phyloP scores from a whole-genome alignment of 305 asterid genomes.

The Rubia peregrina region DNA sequence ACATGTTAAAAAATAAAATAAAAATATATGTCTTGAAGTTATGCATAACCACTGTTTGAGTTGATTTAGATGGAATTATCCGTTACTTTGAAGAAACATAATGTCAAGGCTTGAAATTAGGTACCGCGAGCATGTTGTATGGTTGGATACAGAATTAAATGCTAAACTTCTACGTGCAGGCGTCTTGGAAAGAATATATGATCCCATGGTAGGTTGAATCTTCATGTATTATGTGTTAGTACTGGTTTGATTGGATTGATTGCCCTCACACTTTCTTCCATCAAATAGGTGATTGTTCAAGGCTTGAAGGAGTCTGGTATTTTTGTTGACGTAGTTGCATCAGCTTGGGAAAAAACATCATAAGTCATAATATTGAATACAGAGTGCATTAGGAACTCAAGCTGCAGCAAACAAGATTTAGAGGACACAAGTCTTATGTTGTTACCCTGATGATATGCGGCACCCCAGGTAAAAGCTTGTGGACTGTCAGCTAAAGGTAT shows the following conservation, averaged over 20 bases:
- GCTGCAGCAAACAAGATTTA: constrained; percentile 16
- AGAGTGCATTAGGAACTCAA: constrained; percentile 16
- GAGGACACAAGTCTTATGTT: constrained; percentile 12
- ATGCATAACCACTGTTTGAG: neutral
- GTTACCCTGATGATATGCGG: constrained; percentile 3
- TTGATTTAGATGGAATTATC: neutral
- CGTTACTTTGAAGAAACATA: neutral
- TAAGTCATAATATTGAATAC: neutral
- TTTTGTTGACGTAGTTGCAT: constrained; percentile 25
- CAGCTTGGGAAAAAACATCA: constrained; percentile 13
- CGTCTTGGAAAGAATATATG: constrained; percentile 27
- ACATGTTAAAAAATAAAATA: too few species aligned
- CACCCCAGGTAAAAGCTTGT: neutral
- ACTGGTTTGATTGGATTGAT: neutral
- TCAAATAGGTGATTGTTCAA: constrained; percentile 32
- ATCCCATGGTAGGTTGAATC: constrained; percentile 33
- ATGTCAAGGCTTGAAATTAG: constrained; percentile 14
- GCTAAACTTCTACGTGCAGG: constrained; percentile 30
- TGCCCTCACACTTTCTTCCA: neutral
- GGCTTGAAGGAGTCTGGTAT: constrained; percentile 39
- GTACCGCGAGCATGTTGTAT: constrained; percentile 38
- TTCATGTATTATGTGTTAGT: neutral
- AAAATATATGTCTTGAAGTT: too few species aligned
- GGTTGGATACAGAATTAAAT: constrained; percentile 26
- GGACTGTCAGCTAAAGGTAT: neutral